Evolutionary conservation across 441 rosid genomes (phyloP), one percentile per base, ranked within the genome.

Genomic region (Euphorbia corollata): DNA sequence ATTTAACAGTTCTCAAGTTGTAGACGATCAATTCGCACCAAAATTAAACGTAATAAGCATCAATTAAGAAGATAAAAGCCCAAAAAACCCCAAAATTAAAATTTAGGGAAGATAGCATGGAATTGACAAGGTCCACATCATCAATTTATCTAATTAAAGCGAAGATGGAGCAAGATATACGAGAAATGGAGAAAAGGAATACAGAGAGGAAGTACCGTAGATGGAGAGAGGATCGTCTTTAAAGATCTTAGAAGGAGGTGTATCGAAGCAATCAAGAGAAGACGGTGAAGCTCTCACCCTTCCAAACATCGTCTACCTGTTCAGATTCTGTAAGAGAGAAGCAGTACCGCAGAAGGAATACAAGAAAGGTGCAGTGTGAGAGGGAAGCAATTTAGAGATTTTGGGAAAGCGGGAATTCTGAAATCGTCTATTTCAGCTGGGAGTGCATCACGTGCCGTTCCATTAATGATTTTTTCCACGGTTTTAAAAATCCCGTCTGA

Each of bases 161-260:
- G 51, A 15, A 45, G 13, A 3, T 15, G 18, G 18, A 4, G 38
- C 9, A 43, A 62, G n/a, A 22, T 6, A 10, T 8, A 54, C 27
- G 55, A 23, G 9, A 39, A 24, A 36, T 36, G 2, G 1, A 1
- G 8, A 2, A 4, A 0, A 51, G 15, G 11, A 54, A 9, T 10
- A 22, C 9, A 24, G 59, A 53, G 32, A 50, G 72, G 54, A 2
- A 47, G 58, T 59, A 92, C 92, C 96, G 79, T 85, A 91, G 69
- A 91, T 66, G 71, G 96, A 92, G 81, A 92, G 85, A 71, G 86
- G 82, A 76, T 92, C 95, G 74, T 82, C 87, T 75, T 86, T 92
- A 83, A 87, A 77, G 74, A 86, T 74, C 81, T 92, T 89, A 51
- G 91, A 72, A 38, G 91, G 82, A 6, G 78, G 80, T 60, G 84